Conservation (phyloP, 2,329 filamentous ascomycete species). For the Exophiala lecanii-corni region DNA sequence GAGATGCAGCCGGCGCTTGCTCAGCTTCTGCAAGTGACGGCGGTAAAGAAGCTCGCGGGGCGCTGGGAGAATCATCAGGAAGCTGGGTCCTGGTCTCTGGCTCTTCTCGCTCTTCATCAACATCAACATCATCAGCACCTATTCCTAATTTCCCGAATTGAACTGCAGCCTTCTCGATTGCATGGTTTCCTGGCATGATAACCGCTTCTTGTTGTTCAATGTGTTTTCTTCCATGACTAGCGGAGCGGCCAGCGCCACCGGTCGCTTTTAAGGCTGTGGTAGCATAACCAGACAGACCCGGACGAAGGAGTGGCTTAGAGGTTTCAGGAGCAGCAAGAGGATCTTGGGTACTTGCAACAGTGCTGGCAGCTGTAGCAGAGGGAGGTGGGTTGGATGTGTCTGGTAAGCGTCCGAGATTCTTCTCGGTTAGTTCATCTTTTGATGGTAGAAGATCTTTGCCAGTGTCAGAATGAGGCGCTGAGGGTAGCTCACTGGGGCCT, state of each 20-base stretch:
- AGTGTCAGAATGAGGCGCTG: constrained; percentile 26
- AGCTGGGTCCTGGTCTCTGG: constrained; percentile 91
- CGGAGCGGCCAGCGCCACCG: constrained; percentile 57
- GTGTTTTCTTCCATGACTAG: constrained; percentile 79
- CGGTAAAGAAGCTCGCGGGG: constrained; percentile 81
- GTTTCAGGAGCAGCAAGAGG: constrained; percentile 53
- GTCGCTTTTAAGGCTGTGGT: constrained; percentile 79
- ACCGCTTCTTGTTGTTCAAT: constrained; percentile 96
- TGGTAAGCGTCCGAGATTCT: constrained; percentile 85
- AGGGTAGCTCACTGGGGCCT: constrained; percentile 25
- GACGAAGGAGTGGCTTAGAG: constrained; percentile 49
- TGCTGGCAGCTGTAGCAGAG: constrained; percentile 83
- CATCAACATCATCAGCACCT: constrained; percentile 74
- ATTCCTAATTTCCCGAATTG: constrained; percentile 95
- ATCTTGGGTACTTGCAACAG: constrained; percentile 80
- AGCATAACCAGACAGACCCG: constrained; percentile 67
- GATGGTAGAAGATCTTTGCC: constrained; percentile 48
- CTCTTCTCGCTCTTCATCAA: constrained; percentile 92
- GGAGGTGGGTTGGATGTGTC: constrained; percentile 73
- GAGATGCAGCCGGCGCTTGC: constrained; percentile 34
- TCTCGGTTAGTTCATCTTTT: constrained; percentile 80
- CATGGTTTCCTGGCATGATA: constrained; percentile 95
- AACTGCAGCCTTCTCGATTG: constrained; percentile 85
- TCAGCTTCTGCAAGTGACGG: constrained; percentile 54
- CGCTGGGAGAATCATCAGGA: constrained; percentile 84